Base-by-base conservation (phyloP, 31 red algal genomes). In the Porphyra umbilicalis region DNA sequence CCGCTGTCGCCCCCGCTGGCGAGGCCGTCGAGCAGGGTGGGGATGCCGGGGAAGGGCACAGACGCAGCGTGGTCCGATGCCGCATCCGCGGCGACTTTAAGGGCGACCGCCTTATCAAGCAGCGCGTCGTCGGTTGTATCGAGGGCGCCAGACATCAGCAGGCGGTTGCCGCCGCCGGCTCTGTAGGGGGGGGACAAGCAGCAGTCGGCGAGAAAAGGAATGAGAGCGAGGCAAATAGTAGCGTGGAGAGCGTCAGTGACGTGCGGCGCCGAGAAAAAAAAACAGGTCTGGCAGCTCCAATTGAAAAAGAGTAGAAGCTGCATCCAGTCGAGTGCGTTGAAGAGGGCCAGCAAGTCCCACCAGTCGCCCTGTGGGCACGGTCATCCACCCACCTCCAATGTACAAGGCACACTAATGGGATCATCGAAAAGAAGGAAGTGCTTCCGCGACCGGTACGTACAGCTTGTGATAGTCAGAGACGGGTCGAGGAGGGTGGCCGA, bases 41-140 rank as follows among this genome's bases (percentile, higher is more conserved):
- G 78, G 38, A 92, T 82, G 71, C 90, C 90, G 32, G 76, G 75
- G 71, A 92, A 92, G 20, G 82, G 71, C 34, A 68, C 18, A 80
- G 81, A 78, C 46, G 36, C 77, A 30, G 34, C 74, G 38, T 92
- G 85, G 18, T 71, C 77, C 20, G 79, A 35, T 31, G 76, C 76
- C 9, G 76, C 80, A 25, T 82, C 36, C 68, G 85, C 83, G 36
- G 16, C n/a, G 35, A 85, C 40, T 68, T 90, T 90, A 68, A 85
- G 68, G 10, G 40, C 34, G 30, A 85, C 67, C 25, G 75, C 83
- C 36, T 33, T 38, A 31, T 82, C 39, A 15, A 90, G 13, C 37
- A 42, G 83, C 32, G 46, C 34, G 10, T 79, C 83, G 83, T 44
- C 32, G 32, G 29, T 76, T 25, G 74, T 36, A 15, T 33, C 34